phyloP scores from a whole-genome alignment of 2,329 filamentous ascomycete species.

The Penicillium sp. region DNA sequence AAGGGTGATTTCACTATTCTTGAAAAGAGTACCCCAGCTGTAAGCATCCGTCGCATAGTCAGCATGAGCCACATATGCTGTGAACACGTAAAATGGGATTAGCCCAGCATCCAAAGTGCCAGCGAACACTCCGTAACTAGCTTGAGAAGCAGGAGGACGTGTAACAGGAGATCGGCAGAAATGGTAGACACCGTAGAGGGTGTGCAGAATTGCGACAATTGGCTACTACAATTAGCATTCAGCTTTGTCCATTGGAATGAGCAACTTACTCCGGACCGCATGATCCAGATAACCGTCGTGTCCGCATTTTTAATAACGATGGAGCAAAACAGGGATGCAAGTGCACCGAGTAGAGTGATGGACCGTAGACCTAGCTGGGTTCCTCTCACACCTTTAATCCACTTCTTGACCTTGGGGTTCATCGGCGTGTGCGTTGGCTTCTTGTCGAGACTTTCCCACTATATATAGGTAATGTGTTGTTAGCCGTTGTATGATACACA shows the following conservation, averaged over 20 bases:
- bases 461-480: background rate
- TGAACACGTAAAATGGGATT: slow-evolving; percentile 64
- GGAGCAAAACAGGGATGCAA: slow-evolving; percentile 71
- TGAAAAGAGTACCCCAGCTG: slow-evolving; percentile 69
- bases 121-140: slow-evolving; percentile 87
- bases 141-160: slow-evolving; percentile 75
- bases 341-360: slow-evolving; percentile 65
- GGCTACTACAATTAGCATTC: slow-evolving; percentile 56
- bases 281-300: slow-evolving; percentile 68
- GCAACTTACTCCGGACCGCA: slow-evolving; percentile 69
- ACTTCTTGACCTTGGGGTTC: slow-evolving; percentile 67
- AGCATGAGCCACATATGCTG: slow-evolving; percentile 54
- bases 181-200: slow-evolving; percentile 78
- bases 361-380: slow-evolving; percentile 69
- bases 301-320: slow-evolving; percentile 72
- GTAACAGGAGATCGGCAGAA: slow-evolving; percentile 68
- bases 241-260: background rate
- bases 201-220: slow-evolving; percentile 70
- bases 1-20: slow-evolving; percentile 54
- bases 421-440: slow-evolving; percentile 65
- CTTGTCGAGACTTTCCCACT: slow-evolving; percentile 57
- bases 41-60: slow-evolving; percentile 49
- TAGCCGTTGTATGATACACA: background rate
- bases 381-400: slow-evolving; percentile 68
- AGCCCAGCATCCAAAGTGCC: slow-evolving; percentile 68